Conservation (phyloP, 2,329 filamentous ascomycete genomes). For the Ophiostoma sp. region DNA sequence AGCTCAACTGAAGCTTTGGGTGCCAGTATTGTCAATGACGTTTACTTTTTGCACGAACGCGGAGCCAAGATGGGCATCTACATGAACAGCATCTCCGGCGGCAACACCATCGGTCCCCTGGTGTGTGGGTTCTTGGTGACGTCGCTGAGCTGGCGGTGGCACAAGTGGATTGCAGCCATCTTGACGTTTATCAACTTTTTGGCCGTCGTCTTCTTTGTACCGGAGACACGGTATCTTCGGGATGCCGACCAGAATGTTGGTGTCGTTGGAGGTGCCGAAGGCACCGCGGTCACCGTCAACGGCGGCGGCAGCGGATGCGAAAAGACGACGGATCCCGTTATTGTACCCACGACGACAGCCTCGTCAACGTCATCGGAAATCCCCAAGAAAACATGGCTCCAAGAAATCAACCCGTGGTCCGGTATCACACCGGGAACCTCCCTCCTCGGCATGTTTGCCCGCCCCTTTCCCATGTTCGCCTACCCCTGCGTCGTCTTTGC, state of each 20-base stretch:
- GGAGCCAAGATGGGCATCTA: slow-evolving; percentile 38
- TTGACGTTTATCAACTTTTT: slow-evolving; percentile 35
- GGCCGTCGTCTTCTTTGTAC: slow-evolving; percentile 36
- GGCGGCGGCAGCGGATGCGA: background rate
- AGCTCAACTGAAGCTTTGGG: slow-evolving; percentile 47
- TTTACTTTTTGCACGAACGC: slow-evolving; percentile 40
- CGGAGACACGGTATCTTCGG: slow-evolving; percentile 36
- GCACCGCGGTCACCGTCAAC: background rate
- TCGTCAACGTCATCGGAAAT: slow-evolving; percentile 2
- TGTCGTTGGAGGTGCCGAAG: background rate
- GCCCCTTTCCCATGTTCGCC: slow-evolving; percentile 37
- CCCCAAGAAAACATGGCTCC: slow-evolving; percentile 33
- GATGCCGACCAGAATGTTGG: slow-evolving; percentile 30
- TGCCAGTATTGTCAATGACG: slow-evolving; percentile 39
- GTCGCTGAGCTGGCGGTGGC: slow-evolving; percentile 37
- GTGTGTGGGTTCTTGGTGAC: slow-evolving; percentile 38
- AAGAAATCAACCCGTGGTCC: slow-evolving; percentile 36
- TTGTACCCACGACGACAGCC: background rate
- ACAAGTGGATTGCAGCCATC: slow-evolving; percentile 38
- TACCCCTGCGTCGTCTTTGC: slow-evolving; percentile 38
- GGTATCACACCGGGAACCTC: slow-evolving; percentile 32
- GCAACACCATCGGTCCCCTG: slow-evolving; percentile 37
- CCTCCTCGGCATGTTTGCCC: slow-evolving; percentile 34
- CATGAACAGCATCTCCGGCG: slow-evolving; percentile 37
- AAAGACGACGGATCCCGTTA: background rate